A percentile compares a stretch with the other conserved stretches of the same genome.
phyloP scores from a whole-genome alignment of 1,284 basidiomycete genomes.

The Afroboletus lepidellus region DNA sequence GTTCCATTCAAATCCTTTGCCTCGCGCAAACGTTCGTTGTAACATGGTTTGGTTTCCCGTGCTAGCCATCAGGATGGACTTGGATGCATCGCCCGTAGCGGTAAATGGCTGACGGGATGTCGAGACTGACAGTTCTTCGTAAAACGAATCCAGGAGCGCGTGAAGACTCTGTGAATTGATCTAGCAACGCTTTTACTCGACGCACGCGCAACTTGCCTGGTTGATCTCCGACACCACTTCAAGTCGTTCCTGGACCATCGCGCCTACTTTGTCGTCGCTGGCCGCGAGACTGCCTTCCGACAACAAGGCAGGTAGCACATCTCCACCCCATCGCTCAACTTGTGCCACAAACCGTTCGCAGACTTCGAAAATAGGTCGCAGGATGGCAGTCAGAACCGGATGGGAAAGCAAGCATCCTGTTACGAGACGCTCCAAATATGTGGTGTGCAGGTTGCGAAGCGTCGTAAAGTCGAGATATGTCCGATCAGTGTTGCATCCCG shows the following conservation, averaged over 20 bases:
- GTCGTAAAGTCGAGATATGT: slow-evolving; percentile 79
- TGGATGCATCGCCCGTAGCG: slow-evolving; percentile 59
- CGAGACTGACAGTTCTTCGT: slow-evolving; percentile 73
- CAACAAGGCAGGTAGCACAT: slow-evolving; percentile 80
- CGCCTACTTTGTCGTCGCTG: slow-evolving; percentile 57
- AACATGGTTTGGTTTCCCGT: slow-evolving; percentile 56
- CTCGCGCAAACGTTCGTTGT: slow-evolving; percentile 47
- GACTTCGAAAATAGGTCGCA: slow-evolving; percentile 73
- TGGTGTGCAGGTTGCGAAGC: slow-evolving; percentile 75
- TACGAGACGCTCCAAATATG: slow-evolving; percentile 77
- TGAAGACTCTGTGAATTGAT: slow-evolving; percentile 51
- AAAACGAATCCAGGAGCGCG: slow-evolving; percentile 65
- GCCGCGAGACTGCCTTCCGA: slow-evolving; percentile 69
- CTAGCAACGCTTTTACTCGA: slow-evolving; percentile 2
- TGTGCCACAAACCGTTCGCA: slow-evolving; percentile 84
- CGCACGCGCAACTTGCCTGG: slow-evolving; percentile 46
- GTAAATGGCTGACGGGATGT: slow-evolving; percentile 69
- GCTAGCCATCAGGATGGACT: slow-evolving; percentile 63
- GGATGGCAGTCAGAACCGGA: slow-evolving; percentile 55
- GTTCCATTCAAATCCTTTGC: slow-evolving; percentile 48
- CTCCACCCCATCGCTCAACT: slow-evolving; percentile 90
- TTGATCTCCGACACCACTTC: slow-evolving; percentile 69
- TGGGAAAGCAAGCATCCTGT: slow-evolving; percentile 81
- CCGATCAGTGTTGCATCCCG: slow-evolving; percentile 11
- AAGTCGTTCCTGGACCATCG: slow-evolving; percentile 69